Evolutionary conservation across 1,284 basidiomycete species (phyloP).

Genomic region (Coniophora puteana): DNA sequence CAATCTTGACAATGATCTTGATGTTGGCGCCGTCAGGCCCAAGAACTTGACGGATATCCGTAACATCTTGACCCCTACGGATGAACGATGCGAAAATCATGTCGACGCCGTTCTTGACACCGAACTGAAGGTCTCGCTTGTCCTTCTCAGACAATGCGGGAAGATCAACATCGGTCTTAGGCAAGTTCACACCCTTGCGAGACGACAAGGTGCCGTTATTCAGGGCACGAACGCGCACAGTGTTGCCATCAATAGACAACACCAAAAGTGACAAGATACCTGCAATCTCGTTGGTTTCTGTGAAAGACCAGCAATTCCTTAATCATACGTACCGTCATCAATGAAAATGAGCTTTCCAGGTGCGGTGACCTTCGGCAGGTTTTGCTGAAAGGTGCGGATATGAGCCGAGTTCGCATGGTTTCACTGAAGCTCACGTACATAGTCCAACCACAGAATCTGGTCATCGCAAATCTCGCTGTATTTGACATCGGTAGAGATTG

Average conservation of each 20-base stretch:
- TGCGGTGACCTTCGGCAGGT: conserved; percentile 93
- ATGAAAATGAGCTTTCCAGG: conserved; percentile 97
- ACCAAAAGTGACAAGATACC: conserved; percentile 94
- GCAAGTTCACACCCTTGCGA: conserved; percentile 99
- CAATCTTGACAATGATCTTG: conserved; percentile 98
- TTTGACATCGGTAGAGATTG: conserved; percentile 81
- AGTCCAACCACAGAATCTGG: conserved; percentile 88
- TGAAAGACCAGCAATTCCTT: conserved; percentile 8
- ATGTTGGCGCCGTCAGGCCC: conserved; percentile 90
- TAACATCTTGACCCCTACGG: conserved; percentile 88
- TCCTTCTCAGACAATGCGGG: conserved; percentile 98
- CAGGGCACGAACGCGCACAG: conserved; percentile 83
- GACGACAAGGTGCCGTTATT: conserved; percentile 95
- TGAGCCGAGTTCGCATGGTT: conserved; percentile 12
- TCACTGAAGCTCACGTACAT: conserved; percentile 49
- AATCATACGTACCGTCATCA: conserved; percentile 75
- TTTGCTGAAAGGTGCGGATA: conserved; percentile 48
- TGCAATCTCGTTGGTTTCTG: conserved; percentile 20
- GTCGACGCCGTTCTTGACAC: conserved; percentile 97
- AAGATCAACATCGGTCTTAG: conserved; percentile 97
- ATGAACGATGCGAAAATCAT: conserved; percentile 99
- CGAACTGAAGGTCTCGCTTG: conserved; percentile 92
- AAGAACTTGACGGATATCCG: conserved; percentile 86
- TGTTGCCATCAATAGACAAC: conserved; percentile 77
- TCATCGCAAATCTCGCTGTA: conserved; percentile 81